Conservation (phyloP, 225 moss, liverwort and hornwort species). For the Climacium dendroides region DNA sequence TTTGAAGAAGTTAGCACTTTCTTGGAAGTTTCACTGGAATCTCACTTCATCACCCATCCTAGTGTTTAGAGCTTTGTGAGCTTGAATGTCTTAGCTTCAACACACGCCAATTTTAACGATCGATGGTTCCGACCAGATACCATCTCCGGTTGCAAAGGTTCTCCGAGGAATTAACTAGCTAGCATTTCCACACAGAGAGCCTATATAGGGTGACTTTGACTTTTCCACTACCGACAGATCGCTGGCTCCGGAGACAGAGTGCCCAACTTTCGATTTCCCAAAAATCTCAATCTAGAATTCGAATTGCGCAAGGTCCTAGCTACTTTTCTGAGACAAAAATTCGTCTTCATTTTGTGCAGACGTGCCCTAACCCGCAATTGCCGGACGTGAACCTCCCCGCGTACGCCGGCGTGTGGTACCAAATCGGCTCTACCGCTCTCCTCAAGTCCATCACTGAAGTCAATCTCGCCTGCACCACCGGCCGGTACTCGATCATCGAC, state of each 20-base stretch:
- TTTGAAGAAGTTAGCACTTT: background rate
- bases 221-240: background rate
- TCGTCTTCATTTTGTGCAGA: background rate
- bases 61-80: background rate
- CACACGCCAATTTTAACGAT: background rate
- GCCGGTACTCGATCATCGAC: slow-evolving; percentile 12
- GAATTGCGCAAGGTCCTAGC: background rate
- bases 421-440: slow-evolving; percentile 17
- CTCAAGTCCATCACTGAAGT: background rate
- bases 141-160: background rate
- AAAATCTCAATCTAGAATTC: too few relatives aligned
- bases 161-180: too few relatives aligned
- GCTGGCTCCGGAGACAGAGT: background rate
- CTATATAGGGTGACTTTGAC: too few relatives aligned
- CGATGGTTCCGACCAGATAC: background rate
- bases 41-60: background rate
- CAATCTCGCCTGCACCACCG: background rate
- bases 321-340: background rate
- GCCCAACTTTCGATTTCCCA: too few relatives aligned
- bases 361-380: background rate
- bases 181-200: too few relatives aligned
- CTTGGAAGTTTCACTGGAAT: too few relatives aligned
- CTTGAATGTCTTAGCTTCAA: background rate
- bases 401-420: slow-evolving; percentile 23
- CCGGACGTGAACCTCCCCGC: slow-evolving; percentile 10